These are phyloP conservation scores for Leishmania major DNA, from an alignment of 208 protist genomes.

Conservation along the genomic window DNA sequence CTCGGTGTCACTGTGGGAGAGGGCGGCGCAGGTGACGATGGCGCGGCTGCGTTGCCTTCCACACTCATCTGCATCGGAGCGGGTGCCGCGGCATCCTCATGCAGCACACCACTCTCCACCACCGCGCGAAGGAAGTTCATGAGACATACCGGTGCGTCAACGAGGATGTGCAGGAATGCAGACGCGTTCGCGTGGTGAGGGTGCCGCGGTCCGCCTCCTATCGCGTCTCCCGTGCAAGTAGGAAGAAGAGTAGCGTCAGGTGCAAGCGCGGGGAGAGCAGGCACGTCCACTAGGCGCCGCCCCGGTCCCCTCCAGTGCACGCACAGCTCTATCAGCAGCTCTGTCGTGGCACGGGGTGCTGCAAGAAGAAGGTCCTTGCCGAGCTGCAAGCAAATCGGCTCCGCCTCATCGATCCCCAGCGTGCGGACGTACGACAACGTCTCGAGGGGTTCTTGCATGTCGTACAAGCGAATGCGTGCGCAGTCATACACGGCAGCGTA, in stretches of 20 bases:
- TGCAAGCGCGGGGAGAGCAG: neutral
- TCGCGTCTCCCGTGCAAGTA: neutral
- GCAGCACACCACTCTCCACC: conserved; percentile 54
- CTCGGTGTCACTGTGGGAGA: conserved; percentile 16
- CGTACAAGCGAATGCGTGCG: conserved; percentile 89
- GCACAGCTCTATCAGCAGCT: conserved; percentile 70
- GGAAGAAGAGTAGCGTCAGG: neutral
- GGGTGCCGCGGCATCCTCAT: conserved; percentile 17
- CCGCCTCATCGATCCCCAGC: conserved; percentile 82
- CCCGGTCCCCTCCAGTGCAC: conserved; percentile 66
- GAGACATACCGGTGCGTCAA: conserved; percentile 87
- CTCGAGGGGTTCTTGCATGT: conserved; percentile 51
- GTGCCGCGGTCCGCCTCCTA: conserved; percentile 17
- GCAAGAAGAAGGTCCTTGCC: conserved; percentile 77
- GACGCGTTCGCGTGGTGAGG: conserved; percentile 66
- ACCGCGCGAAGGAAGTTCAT: conserved; percentile 93
- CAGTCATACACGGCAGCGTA: conserved; percentile 85
- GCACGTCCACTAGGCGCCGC: conserved; percentile 26
- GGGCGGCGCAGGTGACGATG: neutral
- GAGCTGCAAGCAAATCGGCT: conserved; percentile 81
- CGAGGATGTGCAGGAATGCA: conserved; percentile 91
- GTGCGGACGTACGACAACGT: conserved; percentile 77
- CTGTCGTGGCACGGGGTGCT: conserved; percentile 56
- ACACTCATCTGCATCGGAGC: neutral
- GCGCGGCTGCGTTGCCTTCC: neutral